Base-by-base conservation (phyloP, 495 filamentous ascomycete genomes). In the Penicillium coffeae region DNA sequence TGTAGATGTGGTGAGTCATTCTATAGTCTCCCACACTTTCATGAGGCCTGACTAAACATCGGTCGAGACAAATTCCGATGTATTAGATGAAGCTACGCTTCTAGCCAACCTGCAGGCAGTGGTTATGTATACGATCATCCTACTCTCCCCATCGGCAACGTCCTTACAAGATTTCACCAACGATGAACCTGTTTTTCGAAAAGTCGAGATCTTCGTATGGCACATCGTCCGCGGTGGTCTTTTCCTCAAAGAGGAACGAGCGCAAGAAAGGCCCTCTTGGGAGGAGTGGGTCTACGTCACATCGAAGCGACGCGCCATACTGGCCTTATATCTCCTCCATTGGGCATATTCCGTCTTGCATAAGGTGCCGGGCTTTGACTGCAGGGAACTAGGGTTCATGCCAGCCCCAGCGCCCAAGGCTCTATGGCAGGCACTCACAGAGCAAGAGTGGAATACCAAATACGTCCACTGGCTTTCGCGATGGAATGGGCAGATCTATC, bases 331-430 rank as follows among this genome's bases (percentile, higher is more conserved):
- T 39, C 58, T 71, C 7, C 49, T 73, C 22, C 66, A 71, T 42
- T 73, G 66, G 68, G 62, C 70, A 13, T 70, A 69, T 44, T 62
- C 62, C 13, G 65, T 64, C 7, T 59, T 63, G 33, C 60, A 71
- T 38, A 44, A 55, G 12, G 44, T 61, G 13, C 55, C 54, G 12
- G 65, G 56, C 13, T 69, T 69, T 42, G 56, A 68, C 22, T 73
- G 70, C 43, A 49, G 50, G 12, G 61, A 71, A 18, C 55, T 73
- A 1, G 65, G 63, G 2, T 68, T 66, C 44, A 62, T 71, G 55
- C 68, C 65, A 10, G 50, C 50, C 6, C 50, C 69, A 1, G 65
- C 65, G 1, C 51, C 70, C 12, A 73, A 73, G 50, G 56, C 56
- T 16, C 66, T 72, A 15, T 73, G 70, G 70, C 60, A 69, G 34